Evolutionary conservation across 306 rosid species (phyloP).

Genomic region (Dryas drummondii): DNA sequence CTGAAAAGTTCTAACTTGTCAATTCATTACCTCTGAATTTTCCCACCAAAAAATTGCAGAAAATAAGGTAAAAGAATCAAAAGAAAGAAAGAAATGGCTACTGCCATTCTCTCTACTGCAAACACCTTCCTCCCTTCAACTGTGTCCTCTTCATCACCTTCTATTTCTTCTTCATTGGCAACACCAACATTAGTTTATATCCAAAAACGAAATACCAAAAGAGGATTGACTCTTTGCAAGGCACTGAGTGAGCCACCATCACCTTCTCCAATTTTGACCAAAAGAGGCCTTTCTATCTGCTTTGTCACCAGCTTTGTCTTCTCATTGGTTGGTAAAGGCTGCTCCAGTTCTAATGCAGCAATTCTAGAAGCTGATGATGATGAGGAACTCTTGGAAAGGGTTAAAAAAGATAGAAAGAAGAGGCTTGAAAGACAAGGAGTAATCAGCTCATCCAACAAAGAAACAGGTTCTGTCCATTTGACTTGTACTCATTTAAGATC

Average conservation of each 20-base stretch:
- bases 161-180: slow-evolving; percentile 29
- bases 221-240: slow-evolving; percentile 43
- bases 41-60: slow-evolving; percentile 28
- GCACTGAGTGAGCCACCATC: slow-evolving; percentile 27
- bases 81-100: slow-evolving; percentile 50
- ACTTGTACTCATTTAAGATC: slow-evolving; percentile 2
- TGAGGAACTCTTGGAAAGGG: slow-evolving; percentile 78
- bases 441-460: slow-evolving; percentile 70
- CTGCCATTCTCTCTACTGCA: slow-evolving; percentile 67
- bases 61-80: slow-evolving; percentile 7
- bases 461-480: slow-evolving; percentile 52
- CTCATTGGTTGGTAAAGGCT: slow-evolving; percentile 45
- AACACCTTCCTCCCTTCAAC: slow-evolving; percentile 37
- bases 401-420: slow-evolving; percentile 77
- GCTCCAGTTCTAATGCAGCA: slow-evolving; percentile 63
- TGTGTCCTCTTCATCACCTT: slow-evolving; percentile 34
- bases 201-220: slow-evolving; percentile 36
- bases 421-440: slow-evolving; percentile 83
- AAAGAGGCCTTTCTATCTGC: slow-evolving; percentile 57
- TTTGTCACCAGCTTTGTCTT: slow-evolving; percentile 51
- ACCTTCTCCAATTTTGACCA: slow-evolving; percentile 41
- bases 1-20: slow-evolving; percentile 44
- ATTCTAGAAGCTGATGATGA: slow-evolving; percentile 97
- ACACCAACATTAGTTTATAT: slow-evolving; percentile 28
- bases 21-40: slow-evolving; percentile 38